Conservation (phyloP, 2,329 filamentous ascomycete species). For the Ilyonectria mors-panacis region DNA sequence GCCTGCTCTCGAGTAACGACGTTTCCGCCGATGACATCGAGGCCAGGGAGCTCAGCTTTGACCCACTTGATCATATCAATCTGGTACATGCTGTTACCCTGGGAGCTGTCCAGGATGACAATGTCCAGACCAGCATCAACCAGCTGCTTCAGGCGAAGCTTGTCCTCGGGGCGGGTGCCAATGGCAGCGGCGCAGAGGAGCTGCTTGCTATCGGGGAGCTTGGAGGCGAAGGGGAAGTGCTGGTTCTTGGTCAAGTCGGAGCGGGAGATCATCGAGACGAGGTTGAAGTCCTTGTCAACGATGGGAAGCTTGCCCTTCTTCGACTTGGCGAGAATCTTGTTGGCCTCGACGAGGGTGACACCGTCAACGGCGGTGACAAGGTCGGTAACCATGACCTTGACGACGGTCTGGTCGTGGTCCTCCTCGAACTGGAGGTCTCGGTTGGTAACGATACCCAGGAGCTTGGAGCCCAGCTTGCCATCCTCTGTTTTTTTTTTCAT, state of each 20-base stretch:
- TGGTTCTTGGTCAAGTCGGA: conserved; percentile 99
- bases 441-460: conserved; percentile 97
- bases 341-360: conserved; percentile 89
- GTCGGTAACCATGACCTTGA: conserved; percentile 95
- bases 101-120: conserved; percentile 94
- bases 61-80: conserved; percentile 98
- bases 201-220: conserved; percentile 97
- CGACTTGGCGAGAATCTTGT: conserved; percentile 91
- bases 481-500: conserved; percentile 73
- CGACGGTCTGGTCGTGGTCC: conserved; percentile 79
- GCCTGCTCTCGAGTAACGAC: conserved; percentile 98
- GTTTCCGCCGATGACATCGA: conserved; percentile 98
- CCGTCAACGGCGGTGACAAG: conserved; percentile 89
- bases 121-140: conserved; percentile 97
- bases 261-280: conserved; percentile 92
- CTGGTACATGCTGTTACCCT: conserved; percentile 99
- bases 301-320: conserved; percentile 99
- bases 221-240: conserved; percentile 95
- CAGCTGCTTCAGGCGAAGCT: conserved; percentile 85
- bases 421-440: conserved; percentile 98
- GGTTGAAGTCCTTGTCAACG: conserved; percentile 85
- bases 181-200: conserved; percentile 95
- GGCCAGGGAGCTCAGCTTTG: conserved; percentile 86
- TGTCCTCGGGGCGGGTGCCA: conserved; percentile 95
- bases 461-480: conserved; percentile 93